These are phyloP conservation scores for Botrytis galanthina DNA, from an alignment of 2,329 filamentous ascomycete species.

Conservation along the genomic window DNA sequence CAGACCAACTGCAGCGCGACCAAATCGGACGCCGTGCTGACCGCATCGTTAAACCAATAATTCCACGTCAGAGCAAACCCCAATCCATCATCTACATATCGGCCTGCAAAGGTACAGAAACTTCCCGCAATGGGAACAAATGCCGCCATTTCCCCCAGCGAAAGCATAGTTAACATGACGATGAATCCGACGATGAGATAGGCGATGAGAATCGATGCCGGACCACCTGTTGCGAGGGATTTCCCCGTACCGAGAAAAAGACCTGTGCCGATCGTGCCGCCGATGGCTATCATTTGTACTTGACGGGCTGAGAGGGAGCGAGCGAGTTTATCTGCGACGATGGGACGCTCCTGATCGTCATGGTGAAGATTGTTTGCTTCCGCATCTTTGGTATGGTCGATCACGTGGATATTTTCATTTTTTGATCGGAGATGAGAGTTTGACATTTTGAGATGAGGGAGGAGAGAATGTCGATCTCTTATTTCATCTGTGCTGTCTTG, in stretches of 20 bases:
- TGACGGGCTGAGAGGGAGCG: conserved; percentile 59
- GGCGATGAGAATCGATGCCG: conserved; percentile 56
- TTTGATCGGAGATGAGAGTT: not conserved
- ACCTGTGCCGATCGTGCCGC: conserved; percentile 59
- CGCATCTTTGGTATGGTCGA: not conserved
- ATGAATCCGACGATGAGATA: conserved; percentile 57
- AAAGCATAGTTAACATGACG: conserved; percentile 58
- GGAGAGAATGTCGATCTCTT: not conserved
- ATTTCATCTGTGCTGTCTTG: not conserved
- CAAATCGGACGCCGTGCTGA: conserved; percentile 58
- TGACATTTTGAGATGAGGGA: not conserved
- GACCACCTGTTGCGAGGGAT: conserved; percentile 57
- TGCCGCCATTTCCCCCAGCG: conserved; percentile 59
- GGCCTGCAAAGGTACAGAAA: conserved; percentile 54
- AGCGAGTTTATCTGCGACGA: conserved; percentile 42
- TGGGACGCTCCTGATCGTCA: not conserved
- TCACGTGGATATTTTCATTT: not conserved
- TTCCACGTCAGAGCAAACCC: conserved; percentile 56
- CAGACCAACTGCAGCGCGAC: conserved; percentile 58
- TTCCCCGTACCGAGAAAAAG: conserved; percentile 62
- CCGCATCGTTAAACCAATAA: conserved; percentile 66
- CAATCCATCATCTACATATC: conserved; percentile 54
- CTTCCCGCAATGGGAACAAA: conserved; percentile 54
- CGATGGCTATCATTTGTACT: conserved; percentile 66
- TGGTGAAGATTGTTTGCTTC: not conserved